Conservation (phyloP, 2,329 filamentous ascomycete genomes). For the Trichothecium sympodiale region DNA sequence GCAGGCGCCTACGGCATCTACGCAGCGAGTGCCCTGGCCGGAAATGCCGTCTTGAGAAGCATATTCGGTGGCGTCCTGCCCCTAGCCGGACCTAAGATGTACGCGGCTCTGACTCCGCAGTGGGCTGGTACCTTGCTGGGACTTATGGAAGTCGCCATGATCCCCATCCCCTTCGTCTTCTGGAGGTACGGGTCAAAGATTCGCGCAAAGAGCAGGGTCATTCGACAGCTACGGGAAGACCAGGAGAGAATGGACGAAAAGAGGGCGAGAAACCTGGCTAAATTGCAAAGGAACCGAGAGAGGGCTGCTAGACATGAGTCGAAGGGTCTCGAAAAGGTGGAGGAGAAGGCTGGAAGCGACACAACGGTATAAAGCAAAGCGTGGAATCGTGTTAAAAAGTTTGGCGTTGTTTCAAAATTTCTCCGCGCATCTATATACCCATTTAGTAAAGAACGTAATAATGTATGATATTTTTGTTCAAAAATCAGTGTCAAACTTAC, state of each 20-base stretch:
- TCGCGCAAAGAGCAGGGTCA: slow-evolving; percentile 36
- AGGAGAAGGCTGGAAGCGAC: neutral
- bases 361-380: too few relatives aligned
- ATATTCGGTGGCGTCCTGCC: slow-evolving; percentile 69
- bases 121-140: slow-evolving; percentile 73
- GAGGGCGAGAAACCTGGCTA: slow-evolving; percentile 12
- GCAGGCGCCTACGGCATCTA: slow-evolving; percentile 73
- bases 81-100: slow-evolving; percentile 64
- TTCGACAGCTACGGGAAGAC: slow-evolving; percentile 28
- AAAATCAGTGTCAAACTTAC: too few relatives aligned
- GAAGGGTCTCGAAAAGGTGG: slow-evolving; percentile 1
- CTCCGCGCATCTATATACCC: too few relatives aligned
- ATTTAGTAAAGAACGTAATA: too few relatives aligned
- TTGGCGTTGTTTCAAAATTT: too few relatives aligned
- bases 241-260: slow-evolving; percentile 15
- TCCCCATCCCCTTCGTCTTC: slow-evolving; percentile 73
- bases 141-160: slow-evolving; percentile 58
- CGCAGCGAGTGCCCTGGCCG: slow-evolving; percentile 68
- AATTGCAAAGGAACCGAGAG: slow-evolving; percentile 2
- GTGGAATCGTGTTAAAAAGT: too few relatives aligned
- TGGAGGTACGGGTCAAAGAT: slow-evolving; percentile 51
- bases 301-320: neutral
- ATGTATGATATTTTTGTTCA: too few relatives aligned
- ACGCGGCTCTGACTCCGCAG: slow-evolving; percentile 55
- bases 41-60: slow-evolving; percentile 65